A percentile compares a stretch with the other conserved stretches of the same genome.
phyloP scores from a whole-genome alignment of 306 rosid species.

The Quercus wislizeni region DNA sequence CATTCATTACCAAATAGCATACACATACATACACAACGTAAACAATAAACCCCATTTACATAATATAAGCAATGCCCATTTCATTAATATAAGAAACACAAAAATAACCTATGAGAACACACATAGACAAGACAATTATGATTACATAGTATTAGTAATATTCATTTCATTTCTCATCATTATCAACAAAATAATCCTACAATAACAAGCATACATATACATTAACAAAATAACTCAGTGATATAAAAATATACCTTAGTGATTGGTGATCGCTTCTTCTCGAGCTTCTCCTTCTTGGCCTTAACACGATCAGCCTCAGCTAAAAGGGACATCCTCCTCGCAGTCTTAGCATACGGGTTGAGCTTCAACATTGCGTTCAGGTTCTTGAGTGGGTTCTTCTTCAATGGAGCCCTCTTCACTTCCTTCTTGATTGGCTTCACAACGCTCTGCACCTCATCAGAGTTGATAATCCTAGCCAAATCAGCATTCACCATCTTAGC shows the following conservation, averaged over 20 bases:
- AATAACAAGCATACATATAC: not conserved
- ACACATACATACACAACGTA: no score
- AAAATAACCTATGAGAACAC: no score
- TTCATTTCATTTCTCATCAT: not conserved
- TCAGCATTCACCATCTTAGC: constrained; percentile 77
- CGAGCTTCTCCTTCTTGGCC: constrained; percentile 85
- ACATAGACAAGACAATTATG: no score
- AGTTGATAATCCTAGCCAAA: constrained; percentile 75
- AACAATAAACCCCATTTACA: no score
- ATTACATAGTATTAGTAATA: not conserved
- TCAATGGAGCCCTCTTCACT: constrained; percentile 52
- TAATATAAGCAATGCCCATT: no score
- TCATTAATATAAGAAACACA: no score
- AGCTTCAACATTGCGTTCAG: constrained; percentile 63
- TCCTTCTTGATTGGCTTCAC: constrained; percentile 79
- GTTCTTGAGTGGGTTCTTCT: constrained; percentile 85
- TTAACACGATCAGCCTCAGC: constrained; percentile 76
- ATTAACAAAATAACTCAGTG: not conserved
- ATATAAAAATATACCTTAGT: constrained; percentile 44
- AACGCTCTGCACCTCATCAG: constrained; percentile 80
- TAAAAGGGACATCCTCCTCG: constrained; percentile 67
- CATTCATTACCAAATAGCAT: no score
- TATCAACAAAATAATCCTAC: not conserved
- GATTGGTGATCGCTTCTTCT: constrained; percentile 61
- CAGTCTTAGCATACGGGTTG: constrained; percentile 83